Percentiles rank a stretch among this genome's conserved stretches.
These are phyloP conservation scores for Lunularia cruciata DNA, from an alignment of 225 moss, liverwort and hornwort species.

Conservation along the genomic window DNA sequence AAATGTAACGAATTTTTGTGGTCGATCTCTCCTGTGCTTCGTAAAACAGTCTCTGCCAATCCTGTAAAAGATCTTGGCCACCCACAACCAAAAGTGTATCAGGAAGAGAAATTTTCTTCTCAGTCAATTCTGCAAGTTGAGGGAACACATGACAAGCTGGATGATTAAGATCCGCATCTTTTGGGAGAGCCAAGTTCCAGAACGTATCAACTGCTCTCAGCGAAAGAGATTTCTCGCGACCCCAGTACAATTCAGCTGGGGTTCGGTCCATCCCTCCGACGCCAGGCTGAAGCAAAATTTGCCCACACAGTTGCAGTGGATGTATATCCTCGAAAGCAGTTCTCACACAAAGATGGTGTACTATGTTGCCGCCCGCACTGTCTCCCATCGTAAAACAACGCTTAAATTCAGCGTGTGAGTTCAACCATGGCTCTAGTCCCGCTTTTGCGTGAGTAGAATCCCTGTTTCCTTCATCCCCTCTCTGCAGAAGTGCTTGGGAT, in stretches of 20 bases:
- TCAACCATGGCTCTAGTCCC: constrained; percentile 17
- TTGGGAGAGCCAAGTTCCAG: constrained; percentile 21
- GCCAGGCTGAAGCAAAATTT: constrained; percentile 26
- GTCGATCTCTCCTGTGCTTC: constrained; percentile 9
- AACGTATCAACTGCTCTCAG: constrained; percentile 17
- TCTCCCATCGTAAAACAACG: constrained; percentile 23
- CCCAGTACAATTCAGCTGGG: constrained; percentile 10
- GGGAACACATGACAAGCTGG: constrained; percentile 22
- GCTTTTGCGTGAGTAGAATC: neutral
- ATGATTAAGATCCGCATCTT: constrained; percentile 6
- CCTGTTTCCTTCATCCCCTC: neutral
- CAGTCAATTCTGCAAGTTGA: constrained; percentile 1
- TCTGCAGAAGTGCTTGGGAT: constrained; percentile 11
- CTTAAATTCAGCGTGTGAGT: constrained; percentile 10
- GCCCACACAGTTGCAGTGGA: constrained; percentile 10
- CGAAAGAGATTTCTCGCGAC: constrained; percentile 3
- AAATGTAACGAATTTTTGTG: constrained; percentile 8
- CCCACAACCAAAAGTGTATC: constrained; percentile 24
- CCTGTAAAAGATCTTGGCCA: constrained; percentile 23
- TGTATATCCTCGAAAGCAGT: constrained; percentile 1
- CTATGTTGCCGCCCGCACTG: constrained; percentile 30
- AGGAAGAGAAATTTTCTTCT: constrained; percentile 12
- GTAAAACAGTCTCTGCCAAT: constrained; percentile 16
- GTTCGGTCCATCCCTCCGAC: constrained; percentile 17
- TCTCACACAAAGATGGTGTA: constrained; percentile 19